Evolutionary conservation across 2,329 filamentous ascomycete species (phyloP).

Genomic region (Claviceps capensis): DNA sequence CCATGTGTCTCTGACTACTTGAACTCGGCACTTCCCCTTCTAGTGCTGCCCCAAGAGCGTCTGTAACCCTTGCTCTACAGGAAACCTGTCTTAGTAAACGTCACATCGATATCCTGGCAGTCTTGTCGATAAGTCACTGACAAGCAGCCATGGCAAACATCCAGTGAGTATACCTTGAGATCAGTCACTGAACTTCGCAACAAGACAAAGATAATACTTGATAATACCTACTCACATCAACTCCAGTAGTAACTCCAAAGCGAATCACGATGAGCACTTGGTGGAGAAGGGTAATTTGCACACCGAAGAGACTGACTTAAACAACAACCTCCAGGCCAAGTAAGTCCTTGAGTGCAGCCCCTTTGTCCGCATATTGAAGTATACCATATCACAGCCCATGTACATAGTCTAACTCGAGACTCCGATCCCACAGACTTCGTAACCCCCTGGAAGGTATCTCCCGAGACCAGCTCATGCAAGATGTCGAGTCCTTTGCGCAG

Average conservation of each 20-base stretch:
- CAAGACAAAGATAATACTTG: neutral
- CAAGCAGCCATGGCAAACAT: constrained; percentile 11
- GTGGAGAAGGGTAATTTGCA: constrained; percentile 16
- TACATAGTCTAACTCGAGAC: neutral
- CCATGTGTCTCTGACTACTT: constrained; percentile 5
- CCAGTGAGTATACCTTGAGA: constrained; percentile 7
- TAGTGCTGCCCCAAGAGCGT: neutral
- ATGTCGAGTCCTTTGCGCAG: constrained; percentile 46
- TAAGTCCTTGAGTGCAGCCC: constrained; percentile 12
- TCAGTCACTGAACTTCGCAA: neutral
- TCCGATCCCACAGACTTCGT: constrained; percentile 23
- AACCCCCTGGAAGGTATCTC: constrained; percentile 37
- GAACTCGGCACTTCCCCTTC: constrained; percentile 2
- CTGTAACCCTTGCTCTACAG: neutral
- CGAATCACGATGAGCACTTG: constrained; percentile 8
- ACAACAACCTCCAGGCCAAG: constrained; percentile 29
- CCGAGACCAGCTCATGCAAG: constrained; percentile 35
- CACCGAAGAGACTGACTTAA: constrained; percentile 22
- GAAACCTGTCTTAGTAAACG: no score
- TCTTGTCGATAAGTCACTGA: neutral
- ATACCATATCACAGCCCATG: neutral
- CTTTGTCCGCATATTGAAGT: no score
- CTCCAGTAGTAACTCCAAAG: constrained; percentile 8
- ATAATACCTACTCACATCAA: neutral
- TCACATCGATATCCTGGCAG: neutral